These are phyloP conservation scores for Paxillus rubicundulus DNA, from an alignment of 768 basidiomycete genomes.

Conservation along the genomic window DNA sequence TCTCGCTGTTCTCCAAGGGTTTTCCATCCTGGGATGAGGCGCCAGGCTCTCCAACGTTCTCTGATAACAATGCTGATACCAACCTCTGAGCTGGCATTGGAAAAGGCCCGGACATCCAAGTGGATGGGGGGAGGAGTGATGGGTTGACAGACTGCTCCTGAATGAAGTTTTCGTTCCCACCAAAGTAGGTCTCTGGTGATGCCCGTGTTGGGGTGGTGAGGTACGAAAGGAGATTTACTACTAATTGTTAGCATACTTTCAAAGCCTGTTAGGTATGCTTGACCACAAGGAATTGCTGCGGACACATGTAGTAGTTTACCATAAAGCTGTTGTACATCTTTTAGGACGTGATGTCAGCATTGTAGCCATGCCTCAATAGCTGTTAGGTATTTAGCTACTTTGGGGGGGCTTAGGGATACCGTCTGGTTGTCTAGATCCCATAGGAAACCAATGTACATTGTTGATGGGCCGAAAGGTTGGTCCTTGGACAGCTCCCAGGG, in stretches of 20 bases:
- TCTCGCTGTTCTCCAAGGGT: no score
- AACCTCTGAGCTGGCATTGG: slow-evolving; percentile 42
- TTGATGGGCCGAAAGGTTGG: slow-evolving; percentile 15
- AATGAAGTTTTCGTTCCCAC: slow-evolving; percentile 26
- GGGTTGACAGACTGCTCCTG: neutral
- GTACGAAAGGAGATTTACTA: slow-evolving; percentile 24
- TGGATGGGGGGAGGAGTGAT: neutral
- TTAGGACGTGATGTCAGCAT: slow-evolving; percentile 24
- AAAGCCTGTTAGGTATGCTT: slow-evolving; percentile 39
- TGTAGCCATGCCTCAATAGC: no score
- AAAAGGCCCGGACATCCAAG: slow-evolving; percentile 22
- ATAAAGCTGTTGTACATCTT: slow-evolving; percentile 36
- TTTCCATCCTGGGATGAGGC: slow-evolving; percentile 34
- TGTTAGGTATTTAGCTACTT: no score
- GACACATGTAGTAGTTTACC: slow-evolving; percentile 40
- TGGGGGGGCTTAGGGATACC: no score
- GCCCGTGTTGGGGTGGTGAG: slow-evolving; percentile 8
- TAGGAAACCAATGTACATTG: no score
- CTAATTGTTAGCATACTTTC: slow-evolving; percentile 35
- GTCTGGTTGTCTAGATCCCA: no score
- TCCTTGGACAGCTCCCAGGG: slow-evolving; percentile 33
- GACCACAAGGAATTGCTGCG: no score
- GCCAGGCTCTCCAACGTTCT: slow-evolving; percentile 34
- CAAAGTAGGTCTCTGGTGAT: slow-evolving; percentile 29
- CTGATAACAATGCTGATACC: slow-evolving; percentile 24